Conservation (phyloP, 192 early-diverging fungal genomes). For the Spizellomyces sp. region DNA sequence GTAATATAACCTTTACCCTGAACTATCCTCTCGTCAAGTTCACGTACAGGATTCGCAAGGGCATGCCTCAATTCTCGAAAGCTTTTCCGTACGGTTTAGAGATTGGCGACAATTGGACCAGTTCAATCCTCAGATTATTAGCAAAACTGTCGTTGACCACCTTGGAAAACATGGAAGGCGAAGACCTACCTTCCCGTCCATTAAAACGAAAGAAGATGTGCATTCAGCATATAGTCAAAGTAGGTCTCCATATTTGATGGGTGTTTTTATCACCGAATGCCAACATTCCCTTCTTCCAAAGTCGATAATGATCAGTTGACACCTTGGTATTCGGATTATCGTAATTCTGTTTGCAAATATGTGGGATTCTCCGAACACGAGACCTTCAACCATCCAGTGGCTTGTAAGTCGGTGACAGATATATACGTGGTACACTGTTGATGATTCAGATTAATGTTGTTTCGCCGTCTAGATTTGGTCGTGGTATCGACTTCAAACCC, state of each 20-base stretch:
- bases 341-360: conserved; percentile 60
- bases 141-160: conserved; percentile 50
- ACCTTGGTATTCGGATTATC: conserved; percentile 87
- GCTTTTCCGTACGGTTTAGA: conserved; percentile 68
- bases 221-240: conserved; percentile 51
- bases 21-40: conserved; percentile 22
- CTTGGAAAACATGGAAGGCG: conserved; percentile 21
- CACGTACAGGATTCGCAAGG: conserved; percentile 63
- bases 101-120: conserved; percentile 57
- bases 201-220: conserved; percentile 49
- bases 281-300: neutral
- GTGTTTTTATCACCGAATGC: neutral
- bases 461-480: neutral
- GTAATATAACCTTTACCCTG: neutral
- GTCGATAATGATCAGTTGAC: conserved; percentile 39
- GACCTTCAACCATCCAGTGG: conserved; percentile 93
- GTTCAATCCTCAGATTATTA: conserved; percentile 49
- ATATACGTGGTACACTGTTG: too few species aligned
- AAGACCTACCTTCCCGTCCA: conserved; percentile 37
- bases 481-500: conserved; percentile 69
- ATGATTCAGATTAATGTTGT: neutral
- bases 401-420: conserved; percentile 48
- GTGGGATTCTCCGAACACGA: conserved; percentile 85
- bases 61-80: conserved; percentile 58
- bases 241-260: conserved; percentile 8